Evolutionary conservation across 805 yeast species (phyloP), one percentile per base, ranked within the genome.

Genomic region (Yueomyces sinensis): DNA sequence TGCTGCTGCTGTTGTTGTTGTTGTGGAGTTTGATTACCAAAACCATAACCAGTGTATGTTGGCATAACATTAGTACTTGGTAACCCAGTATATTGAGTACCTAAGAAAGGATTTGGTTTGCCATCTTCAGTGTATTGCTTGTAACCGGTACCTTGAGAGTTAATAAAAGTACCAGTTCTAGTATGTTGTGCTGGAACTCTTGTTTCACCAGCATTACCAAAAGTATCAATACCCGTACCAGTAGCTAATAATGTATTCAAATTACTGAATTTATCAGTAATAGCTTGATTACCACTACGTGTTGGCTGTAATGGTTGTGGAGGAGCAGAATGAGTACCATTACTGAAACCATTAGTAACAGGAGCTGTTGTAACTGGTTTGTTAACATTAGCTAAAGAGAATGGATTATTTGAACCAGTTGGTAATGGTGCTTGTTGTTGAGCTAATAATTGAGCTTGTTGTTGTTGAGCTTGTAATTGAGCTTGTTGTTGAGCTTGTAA

Each of bases 101-200:
- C 72, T 65, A 46, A 48, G 44, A 65, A 65, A 20, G 70, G 70
- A 38, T 66, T 66, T 13, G 46, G 45, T 31, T 50, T 55, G 33
- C 54, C 53, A 30, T 59, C 61, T 17, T 59, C 54, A 13, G 51
- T 41, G 28, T 62, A 63, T 45, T 73, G 79, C 45, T 62, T 73
- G 48, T 63, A 72, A 24, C 94, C 95, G 5, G 89, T 82, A 47
- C 95, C 96, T 41, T 82, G 77, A 17, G 95, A 82, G 58, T 82
- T 84, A 47, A 89, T 69, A 53, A 87, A 86, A 14, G 73, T 76
- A 4, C 78, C 76, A 2, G 91, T 76, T 44, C 71, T 73, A 1
- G 96, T 89, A 54, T 82, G 89, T 51, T 89, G 96, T 31, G 94
- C 93, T 3, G 97, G 95, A 36, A 89, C 72, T 61, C 95, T 76